These are phyloP conservation scores for Ascochyta viciae-villosae DNA, from an alignment of 2,329 filamentous ascomycete genomes.

Conservation along the genomic window DNA sequence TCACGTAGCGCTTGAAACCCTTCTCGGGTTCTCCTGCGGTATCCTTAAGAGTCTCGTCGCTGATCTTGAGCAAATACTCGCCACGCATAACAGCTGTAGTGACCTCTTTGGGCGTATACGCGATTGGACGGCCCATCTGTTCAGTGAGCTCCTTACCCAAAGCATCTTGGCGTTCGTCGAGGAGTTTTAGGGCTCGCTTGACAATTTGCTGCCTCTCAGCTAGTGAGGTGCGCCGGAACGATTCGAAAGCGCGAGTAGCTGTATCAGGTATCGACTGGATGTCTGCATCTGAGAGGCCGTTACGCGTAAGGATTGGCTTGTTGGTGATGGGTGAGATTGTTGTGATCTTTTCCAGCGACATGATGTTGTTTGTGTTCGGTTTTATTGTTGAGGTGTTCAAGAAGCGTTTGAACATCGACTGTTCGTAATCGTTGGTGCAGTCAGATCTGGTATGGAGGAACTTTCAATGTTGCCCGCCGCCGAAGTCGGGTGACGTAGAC, in stretches of 20 bases:
- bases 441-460: conserved; percentile 3
- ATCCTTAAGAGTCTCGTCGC: conserved; percentile 77
- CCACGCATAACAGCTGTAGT: conserved; percentile 83
- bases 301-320: conserved; percentile 79
- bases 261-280: conserved; percentile 74
- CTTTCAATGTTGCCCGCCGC: conserved; percentile 15
- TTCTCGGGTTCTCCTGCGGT: conserved; percentile 83
- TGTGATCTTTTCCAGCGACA: conserved; percentile 66
- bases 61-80: conserved; percentile 85
- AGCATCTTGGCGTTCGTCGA: conserved; percentile 76
- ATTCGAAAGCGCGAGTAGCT: conserved; percentile 77
- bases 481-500: conserved; percentile 16
- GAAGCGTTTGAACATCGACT: conserved; percentile 4
- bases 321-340: conserved; percentile 94
- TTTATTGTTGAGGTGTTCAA: conserved; percentile 26
- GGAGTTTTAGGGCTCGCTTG: conserved; percentile 75
- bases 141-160: conserved; percentile 85
- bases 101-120: conserved; percentile 84
- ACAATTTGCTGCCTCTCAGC: conserved; percentile 80
- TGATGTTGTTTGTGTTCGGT: conserved; percentile 35
- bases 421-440: conserved; percentile 1
- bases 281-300: conserved; percentile 74
- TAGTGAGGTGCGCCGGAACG: conserved; percentile 77
- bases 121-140: conserved; percentile 94
- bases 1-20: conserved; percentile 89